A percentile compares a stretch with the other conserved stretches of the same genome.
These are phyloP conservation scores for Cyamopsis tetragonoloba DNA, from an alignment of 306 rosid genomes.

Conservation along the genomic window DNA sequence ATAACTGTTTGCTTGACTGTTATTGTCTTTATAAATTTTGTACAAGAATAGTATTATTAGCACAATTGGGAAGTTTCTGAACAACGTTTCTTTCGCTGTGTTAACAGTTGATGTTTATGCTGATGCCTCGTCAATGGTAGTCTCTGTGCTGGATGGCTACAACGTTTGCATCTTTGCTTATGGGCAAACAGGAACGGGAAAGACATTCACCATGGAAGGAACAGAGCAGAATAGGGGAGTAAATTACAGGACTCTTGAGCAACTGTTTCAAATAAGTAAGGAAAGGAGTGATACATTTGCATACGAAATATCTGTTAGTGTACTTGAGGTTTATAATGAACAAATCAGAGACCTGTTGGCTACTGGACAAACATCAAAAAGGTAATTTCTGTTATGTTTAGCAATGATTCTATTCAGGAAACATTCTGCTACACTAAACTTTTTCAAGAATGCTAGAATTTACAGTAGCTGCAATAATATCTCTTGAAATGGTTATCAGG, in stretches of 20 bases:
- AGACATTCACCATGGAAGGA: slow-evolving; percentile 96
- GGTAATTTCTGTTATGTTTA: slow-evolving; percentile 42
- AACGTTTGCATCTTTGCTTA: slow-evolving; percentile 91
- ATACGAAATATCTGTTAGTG: slow-evolving; percentile 72
- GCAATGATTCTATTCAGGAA: not conserved
- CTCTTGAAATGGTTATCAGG: slow-evolving; percentile 36
- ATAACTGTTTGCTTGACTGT: slow-evolving; percentile 6
- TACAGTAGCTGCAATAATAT: slow-evolving; percentile 15
- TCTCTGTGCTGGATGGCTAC: slow-evolving; percentile 79
- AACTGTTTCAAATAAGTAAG: slow-evolving; percentile 57
- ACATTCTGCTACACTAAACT: not conserved
- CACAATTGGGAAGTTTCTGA: slow-evolving; percentile 18
- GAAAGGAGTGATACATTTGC: slow-evolving; percentile 64
- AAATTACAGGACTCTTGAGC: slow-evolving; percentile 79
- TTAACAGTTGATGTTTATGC: slow-evolving; percentile 71
- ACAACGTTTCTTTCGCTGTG: slow-evolving; percentile 23
- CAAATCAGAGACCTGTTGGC: slow-evolving; percentile 84
- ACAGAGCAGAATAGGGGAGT: slow-evolving; percentile 77
- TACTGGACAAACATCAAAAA: slow-evolving; percentile 56
- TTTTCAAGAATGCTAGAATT: slow-evolving; percentile 20
- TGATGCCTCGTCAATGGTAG: slow-evolving; percentile 83
- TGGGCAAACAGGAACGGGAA: slow-evolving; percentile 93
- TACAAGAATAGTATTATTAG: not conserved
- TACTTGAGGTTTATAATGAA: slow-evolving; percentile 90
- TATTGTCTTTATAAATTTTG: not conserved